Percentiles rank a stretch among this genome's conserved stretches.
These are phyloP conservation scores for Fusarium guadeloupense DNA, from an alignment of 2,329 filamentous ascomycete genomes.

Conservation along the genomic window DNA sequence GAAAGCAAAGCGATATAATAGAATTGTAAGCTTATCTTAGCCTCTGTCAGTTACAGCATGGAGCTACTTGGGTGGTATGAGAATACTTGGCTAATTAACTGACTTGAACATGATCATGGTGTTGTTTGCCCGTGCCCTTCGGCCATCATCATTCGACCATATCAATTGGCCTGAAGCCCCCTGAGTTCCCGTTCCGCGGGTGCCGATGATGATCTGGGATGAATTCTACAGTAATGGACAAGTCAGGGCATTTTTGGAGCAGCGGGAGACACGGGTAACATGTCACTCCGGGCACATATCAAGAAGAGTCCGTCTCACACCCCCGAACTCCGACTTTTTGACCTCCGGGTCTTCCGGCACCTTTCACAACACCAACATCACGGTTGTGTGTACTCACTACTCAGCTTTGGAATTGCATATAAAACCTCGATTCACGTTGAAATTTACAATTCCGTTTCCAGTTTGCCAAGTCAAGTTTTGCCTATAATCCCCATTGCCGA, in stretches of 20 bases:
- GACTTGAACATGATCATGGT: slow-evolving; percentile 31
- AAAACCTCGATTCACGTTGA: too few species aligned
- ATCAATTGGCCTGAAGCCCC: neutral
- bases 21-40: too few species aligned
- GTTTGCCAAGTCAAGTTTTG: neutral
- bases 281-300: neutral
- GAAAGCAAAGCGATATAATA: too few species aligned
- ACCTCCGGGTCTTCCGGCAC: slow-evolving; percentile 16
- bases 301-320: slow-evolving; percentile 1
- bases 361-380: neutral
- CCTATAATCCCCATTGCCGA: neutral
- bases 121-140: slow-evolving; percentile 32
- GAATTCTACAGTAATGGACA: too few species aligned
- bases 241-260: neutral
- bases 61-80: neutral
- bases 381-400: neutral
- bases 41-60: too few species aligned
- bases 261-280: slow-evolving; percentile 17
- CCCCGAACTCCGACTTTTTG: slow-evolving; percentile 6
- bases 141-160: slow-evolving; percentile 27
- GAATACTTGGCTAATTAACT: slow-evolving; percentile 4
- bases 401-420: neutral
- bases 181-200: slow-evolving; percentile 1
- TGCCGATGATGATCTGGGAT: neutral
- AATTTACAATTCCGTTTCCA: slow-evolving; percentile 1